These are phyloP conservation scores for Epichloe sylvatica DNA, from an alignment of 2,329 filamentous ascomycete species.

Conservation along the genomic window DNA sequence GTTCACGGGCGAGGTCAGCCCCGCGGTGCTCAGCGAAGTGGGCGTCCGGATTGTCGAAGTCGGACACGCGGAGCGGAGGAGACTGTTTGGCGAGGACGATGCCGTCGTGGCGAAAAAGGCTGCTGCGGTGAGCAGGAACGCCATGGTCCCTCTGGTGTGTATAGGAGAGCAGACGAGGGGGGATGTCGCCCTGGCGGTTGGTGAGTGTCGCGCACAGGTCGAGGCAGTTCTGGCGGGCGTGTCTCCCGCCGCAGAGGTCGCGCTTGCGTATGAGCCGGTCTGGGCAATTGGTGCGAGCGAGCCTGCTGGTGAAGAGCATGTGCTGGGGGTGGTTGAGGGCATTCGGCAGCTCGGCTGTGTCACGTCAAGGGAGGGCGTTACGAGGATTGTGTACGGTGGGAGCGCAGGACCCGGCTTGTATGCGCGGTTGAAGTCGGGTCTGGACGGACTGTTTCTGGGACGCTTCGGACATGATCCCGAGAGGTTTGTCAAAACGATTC, in stretches of 20 bases:
- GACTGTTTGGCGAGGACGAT: constrained; percentile 64
- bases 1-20: constrained; percentile 67
- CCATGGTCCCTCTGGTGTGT: constrained; percentile 65
- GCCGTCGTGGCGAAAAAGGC: constrained; percentile 53
- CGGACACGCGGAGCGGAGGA: constrained; percentile 65
- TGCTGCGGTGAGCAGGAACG: constrained; percentile 50
- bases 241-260: constrained; percentile 49
- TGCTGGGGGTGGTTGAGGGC: constrained; percentile 52
- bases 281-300: constrained; percentile 71
- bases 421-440: constrained; percentile 47
- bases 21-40: constrained; percentile 49
- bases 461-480: constrained; percentile 67
- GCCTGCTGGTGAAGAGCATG: constrained; percentile 59
- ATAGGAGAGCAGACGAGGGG: constrained; percentile 53
- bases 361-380: constrained; percentile 36
- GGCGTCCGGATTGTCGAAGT: constrained; percentile 64
- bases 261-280: constrained; percentile 76
- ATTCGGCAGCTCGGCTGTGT: constrained; percentile 42
- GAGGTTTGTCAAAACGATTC: constrained; percentile 56
- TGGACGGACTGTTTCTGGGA: constrained; percentile 72
- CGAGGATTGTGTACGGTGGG: constrained; percentile 67
- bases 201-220: constrained; percentile 54
- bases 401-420: constrained; percentile 72
- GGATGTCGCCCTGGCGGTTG: constrained; percentile 43
- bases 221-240: constrained; percentile 47